Percentiles rank a stretch among this genome's conserved stretches.
phyloP scores from a whole-genome alignment of 306 rosid species.

The Sindora glabra region DNA sequence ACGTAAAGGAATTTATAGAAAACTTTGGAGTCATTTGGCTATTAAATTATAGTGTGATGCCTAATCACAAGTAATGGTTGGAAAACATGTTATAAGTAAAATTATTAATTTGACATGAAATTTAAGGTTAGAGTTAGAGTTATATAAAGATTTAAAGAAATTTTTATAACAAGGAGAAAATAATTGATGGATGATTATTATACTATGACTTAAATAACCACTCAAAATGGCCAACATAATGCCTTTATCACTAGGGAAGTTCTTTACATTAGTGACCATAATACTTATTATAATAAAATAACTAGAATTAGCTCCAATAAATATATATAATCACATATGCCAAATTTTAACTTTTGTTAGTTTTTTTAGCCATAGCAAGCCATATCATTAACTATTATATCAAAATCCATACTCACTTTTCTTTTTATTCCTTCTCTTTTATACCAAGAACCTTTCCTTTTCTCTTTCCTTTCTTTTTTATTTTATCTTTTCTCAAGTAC shows the following conservation, averaged over 20 bases:
- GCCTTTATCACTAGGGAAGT: constrained; percentile 34
- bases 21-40: constrained; percentile 34
- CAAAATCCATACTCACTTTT: too few species aligned
- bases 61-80: constrained; percentile 40
- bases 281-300: constrained; percentile 35
- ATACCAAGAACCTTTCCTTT: too few species aligned
- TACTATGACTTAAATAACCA: constrained; percentile 30
- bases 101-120: too few species aligned
- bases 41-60: constrained; percentile 18
- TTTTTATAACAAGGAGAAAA: constrained; percentile 43
- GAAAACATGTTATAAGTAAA: constrained; percentile 64
- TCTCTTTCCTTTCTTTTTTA: too few species aligned
- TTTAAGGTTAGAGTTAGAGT: too few species aligned
- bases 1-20: constrained; percentile 52
- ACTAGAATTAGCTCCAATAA: constrained; percentile 32
- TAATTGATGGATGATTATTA: constrained; percentile 28
- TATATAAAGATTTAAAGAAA: constrained; percentile 41
- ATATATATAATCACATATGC: constrained; percentile 25
- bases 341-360: constrained; percentile 20
- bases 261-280: constrained; percentile 29
- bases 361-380: constrained; percentile 32
- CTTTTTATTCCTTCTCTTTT: too few species aligned
- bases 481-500: too few species aligned
- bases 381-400: constrained; percentile 32
- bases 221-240: constrained; percentile 26